phyloP scores from a whole-genome alignment of 129 eudicot species.

The Flaveria trinervia region DNA sequence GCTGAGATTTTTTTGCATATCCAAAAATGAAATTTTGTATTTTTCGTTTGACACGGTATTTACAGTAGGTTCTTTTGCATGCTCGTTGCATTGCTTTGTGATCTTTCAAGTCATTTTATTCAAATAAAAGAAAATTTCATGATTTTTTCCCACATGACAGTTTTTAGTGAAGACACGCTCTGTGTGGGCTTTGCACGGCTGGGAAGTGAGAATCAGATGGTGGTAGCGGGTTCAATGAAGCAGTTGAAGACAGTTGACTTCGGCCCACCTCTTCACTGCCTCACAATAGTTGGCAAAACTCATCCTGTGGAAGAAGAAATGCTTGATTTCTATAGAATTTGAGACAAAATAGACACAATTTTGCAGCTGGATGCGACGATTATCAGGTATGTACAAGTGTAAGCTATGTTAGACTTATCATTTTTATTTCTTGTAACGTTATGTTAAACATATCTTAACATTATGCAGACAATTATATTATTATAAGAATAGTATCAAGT shows the following conservation, averaged over 20 bases:
- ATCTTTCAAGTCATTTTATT: no score
- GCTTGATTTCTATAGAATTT: slow-evolving; percentile 63
- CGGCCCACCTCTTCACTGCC: slow-evolving; percentile 84
- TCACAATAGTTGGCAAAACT: slow-evolving; percentile 80
- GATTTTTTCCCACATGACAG: slow-evolving; percentile 37
- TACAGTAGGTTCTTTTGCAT: not conserved
- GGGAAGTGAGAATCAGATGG: slow-evolving; percentile 85
- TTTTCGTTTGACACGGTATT: not conserved
- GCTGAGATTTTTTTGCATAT: not conserved
- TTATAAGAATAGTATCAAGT: not conserved
- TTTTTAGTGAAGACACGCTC: slow-evolving; percentile 61
- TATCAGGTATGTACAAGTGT: slow-evolving; percentile 1
- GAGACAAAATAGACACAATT: not conserved
- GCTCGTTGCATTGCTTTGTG: not conserved
- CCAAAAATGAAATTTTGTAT: no score
- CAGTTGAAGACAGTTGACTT: slow-evolving; percentile 68
- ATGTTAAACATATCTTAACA: not conserved
- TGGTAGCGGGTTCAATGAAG: slow-evolving; percentile 82
- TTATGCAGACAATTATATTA: not conserved
- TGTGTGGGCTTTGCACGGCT: slow-evolving; percentile 93
- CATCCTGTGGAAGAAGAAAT: slow-evolving; percentile 92
- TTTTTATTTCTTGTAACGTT: slow-evolving; percentile 6
- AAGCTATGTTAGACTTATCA: slow-evolving; percentile 7
- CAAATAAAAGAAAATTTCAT: not conserved
- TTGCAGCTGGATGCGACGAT: slow-evolving; percentile 17